Base-by-base conservation (phyloP, 2,329 filamentous ascomycete genomes). In the Penicillium sp. region DNA sequence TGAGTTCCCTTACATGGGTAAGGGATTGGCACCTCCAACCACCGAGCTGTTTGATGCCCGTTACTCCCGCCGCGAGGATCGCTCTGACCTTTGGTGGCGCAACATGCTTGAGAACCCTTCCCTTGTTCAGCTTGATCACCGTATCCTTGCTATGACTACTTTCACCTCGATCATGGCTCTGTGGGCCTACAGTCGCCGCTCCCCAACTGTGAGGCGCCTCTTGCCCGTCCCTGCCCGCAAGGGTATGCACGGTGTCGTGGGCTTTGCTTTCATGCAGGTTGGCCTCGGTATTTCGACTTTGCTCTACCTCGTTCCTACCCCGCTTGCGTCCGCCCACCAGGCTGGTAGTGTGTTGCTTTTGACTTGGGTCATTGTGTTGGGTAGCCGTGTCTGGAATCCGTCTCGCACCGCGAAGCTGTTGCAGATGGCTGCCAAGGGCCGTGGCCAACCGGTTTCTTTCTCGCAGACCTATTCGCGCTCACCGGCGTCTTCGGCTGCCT, bases 91-190 rank as follows among this genome's bases (percentile, higher is more conserved):
- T 19, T 92, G 90, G 87, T 99, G 95, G 95, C 88, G 95, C 70
- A 99, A 99, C 78, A 90, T 96, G 82, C 87, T 98, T 33, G 95
- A 98, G 81, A 99, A 99, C 78, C 96, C 95, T 3, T 93, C 90
- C 16, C 85, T 96, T 26, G 96, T 98, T 2, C 96, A 99, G 78
- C 85, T 99, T 45, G 91, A 99, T 77, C 95, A 99, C 80, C 89
- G 96, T 45, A 90, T 96, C 66, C 83, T 98, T 35, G 96, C 95
- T 57, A 91, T 88, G 47, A 92, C 91, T 16, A 96, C 93, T 1
- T 96, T 96, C 75, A 89, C 86, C 52, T 84, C 89, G 60, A 86
- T 98, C 59, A 79, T 96, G 63, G 82, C 86, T 4, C 82, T 99
- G 10, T 96, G 88, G 75, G 84, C 85, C n/a, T 98, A 93, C 76